A percentile compares a stretch with the other conserved stretches of the same genome.
These are phyloP conservation scores for Venturia carpophila DNA, from an alignment of 2,329 filamentous ascomycete genomes.

Conservation along the genomic window DNA sequence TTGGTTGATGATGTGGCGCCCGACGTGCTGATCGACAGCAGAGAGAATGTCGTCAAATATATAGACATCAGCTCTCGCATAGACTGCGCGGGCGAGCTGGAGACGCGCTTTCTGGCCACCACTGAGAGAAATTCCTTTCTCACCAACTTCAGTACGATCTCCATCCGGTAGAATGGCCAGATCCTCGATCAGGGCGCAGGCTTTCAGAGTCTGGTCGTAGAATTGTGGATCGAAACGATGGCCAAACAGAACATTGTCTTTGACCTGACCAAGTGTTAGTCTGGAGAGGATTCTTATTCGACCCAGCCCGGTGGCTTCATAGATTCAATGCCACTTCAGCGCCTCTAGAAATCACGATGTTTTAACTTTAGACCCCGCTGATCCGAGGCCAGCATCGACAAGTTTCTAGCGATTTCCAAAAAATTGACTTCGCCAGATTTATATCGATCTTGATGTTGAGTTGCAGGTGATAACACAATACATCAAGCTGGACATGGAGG, in stretches of 20 bases:
- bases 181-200: constrained; percentile 17
- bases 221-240: constrained; percentile 50
- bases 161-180: constrained; percentile 16
- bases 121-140: constrained; percentile 19
- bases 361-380: too few species aligned
- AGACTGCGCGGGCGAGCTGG: constrained; percentile 18
- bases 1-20: constrained; percentile 80
- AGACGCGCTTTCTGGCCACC: constrained; percentile 19
- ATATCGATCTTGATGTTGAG: too few species aligned
- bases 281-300: not conserved
- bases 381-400: too few species aligned
- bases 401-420: too few species aligned
- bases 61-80: constrained; percentile 14
- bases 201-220: constrained; percentile 15
- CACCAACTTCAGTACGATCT: constrained; percentile 18
- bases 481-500: too few species aligned
- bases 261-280: not conserved
- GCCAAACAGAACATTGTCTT: constrained; percentile 81
- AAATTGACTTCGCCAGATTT: too few species aligned
- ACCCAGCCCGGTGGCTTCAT: too few species aligned
- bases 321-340: too few species aligned
- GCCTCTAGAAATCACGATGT: too few species aligned
- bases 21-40: constrained; percentile 43
- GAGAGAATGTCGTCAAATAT: constrained; percentile 19
- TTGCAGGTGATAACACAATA: too few species aligned